Conservation (phyloP, 768 basidiomycete genomes). For the Cantharellus anzutake region DNA sequence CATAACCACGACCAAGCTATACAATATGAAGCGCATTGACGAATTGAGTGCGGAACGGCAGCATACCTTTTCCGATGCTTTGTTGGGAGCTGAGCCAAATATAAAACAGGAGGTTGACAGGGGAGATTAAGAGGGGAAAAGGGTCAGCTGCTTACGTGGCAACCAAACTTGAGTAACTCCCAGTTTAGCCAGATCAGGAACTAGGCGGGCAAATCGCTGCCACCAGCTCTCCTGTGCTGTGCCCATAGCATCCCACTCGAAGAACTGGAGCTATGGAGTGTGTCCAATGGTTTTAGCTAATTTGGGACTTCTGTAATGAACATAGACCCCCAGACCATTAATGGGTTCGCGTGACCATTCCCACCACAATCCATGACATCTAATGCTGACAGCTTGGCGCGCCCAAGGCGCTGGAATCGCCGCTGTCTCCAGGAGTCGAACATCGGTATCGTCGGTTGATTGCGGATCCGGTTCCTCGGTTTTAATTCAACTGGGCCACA, state of each 20-base stretch:
- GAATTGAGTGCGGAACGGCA: neutral
- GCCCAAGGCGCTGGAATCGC: too few species aligned
- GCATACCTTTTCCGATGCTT: conserved; percentile 43
- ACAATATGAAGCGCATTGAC: neutral
- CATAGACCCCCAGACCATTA: neutral
- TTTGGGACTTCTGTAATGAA: neutral
- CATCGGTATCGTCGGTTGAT: too few species aligned
- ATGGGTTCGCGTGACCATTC: neutral
- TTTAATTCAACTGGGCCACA: too few species aligned
- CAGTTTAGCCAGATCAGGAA: conserved; percentile 40
- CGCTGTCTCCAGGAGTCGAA: too few species aligned
- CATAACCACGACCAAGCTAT: conserved; percentile 60
- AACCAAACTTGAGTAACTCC: conserved; percentile 73
- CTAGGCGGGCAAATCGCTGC: conserved; percentile 47
- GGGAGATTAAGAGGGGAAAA: neutral
- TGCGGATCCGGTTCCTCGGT: too few species aligned
- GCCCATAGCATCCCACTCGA: conserved; percentile 56
- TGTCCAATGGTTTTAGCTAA: too few species aligned
- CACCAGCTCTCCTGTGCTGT: conserved; percentile 50
- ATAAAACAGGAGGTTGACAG: neutral
- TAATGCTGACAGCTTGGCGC: too few species aligned
- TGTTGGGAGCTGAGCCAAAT: conserved; percentile 34
- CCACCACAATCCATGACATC: neutral
- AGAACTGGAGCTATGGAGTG: conserved; percentile 47
- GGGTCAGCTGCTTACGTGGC: conserved; percentile 25